A percentile compares a stretch with the other conserved stretches of the same genome.
phyloP scores from a whole-genome alignment of 2,329 filamentous ascomycete species.

The Huntiella abstrusa region DNA sequence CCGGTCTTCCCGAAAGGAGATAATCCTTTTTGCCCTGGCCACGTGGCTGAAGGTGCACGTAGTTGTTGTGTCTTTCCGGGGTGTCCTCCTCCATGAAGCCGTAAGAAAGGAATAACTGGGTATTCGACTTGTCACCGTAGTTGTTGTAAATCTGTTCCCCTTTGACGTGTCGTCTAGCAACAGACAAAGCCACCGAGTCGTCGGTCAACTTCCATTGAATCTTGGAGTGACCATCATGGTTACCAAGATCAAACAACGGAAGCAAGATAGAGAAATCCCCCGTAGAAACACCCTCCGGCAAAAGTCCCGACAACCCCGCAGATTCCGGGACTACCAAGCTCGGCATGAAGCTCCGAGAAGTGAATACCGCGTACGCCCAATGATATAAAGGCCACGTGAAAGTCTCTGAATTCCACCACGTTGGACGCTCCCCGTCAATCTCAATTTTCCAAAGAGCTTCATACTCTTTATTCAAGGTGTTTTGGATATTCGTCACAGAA shows the following conservation, averaged over 20 bases:
- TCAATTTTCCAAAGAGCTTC: slow-evolving; percentile 19
- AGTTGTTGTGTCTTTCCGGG: slow-evolving; percentile 36
- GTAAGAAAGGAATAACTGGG: slow-evolving; percentile 46
- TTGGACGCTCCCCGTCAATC: slow-evolving; percentile 20
- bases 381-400: slow-evolving; percentile 35
- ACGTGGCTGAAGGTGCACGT: slow-evolving; percentile 35
- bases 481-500: slow-evolving; percentile 28
- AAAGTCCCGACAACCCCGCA: slow-evolving; percentile 15
- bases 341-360: slow-evolving; percentile 44
- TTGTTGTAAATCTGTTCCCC: slow-evolving; percentile 48
- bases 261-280: slow-evolving; percentile 46
- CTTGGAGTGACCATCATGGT: slow-evolving; percentile 44
- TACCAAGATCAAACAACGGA: slow-evolving; percentile 53
- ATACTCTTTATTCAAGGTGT: slow-evolving; percentile 28
- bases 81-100: slow-evolving; percentile 37
- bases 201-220: slow-evolving; percentile 35
- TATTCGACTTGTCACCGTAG: slow-evolving; percentile 57
- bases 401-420: slow-evolving; percentile 16
- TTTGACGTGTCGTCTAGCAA: slow-evolving; percentile 24
- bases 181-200: slow-evolving; percentile 26
- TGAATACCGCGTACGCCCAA: slow-evolving; percentile 47
- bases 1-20: slow-evolving; percentile 32
- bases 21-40: slow-evolving; percentile 21
- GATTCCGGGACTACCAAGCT: slow-evolving; percentile 31
- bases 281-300: neutral